phyloP scores from a whole-genome alignment of 2,329 filamentous ascomycete species.

The Lasiodiplodia sp. region DNA sequence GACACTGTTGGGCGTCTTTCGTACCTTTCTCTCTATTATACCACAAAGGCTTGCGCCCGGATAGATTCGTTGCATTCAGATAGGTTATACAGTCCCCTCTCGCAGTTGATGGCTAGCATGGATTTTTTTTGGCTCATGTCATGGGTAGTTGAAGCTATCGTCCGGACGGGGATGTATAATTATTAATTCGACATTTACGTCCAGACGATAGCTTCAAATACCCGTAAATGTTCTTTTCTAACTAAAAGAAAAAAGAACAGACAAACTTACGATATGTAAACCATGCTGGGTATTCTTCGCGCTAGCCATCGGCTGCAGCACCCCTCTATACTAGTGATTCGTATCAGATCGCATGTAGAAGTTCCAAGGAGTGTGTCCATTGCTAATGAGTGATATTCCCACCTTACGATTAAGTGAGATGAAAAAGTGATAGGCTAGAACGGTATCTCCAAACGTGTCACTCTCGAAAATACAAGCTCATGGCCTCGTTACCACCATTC shows the following conservation, averaged over 20 bases:
- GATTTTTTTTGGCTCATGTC: too few relatives aligned
- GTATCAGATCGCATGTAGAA: slow-evolving; percentile 3
- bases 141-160: too few relatives aligned
- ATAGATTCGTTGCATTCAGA: slow-evolving; percentile 19
- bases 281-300: too few relatives aligned
- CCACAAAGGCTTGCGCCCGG: slow-evolving; percentile 21
- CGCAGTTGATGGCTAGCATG: too few relatives aligned
- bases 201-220: too few relatives aligned
- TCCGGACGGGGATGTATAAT: too few relatives aligned
- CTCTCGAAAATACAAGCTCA: background rate
- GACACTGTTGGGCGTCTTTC: background rate
- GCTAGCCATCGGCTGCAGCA: too few relatives aligned
- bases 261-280: too few relatives aligned
- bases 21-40: slow-evolving; percentile 2
- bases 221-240: too few relatives aligned
- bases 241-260: too few relatives aligned
- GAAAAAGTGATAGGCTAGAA: background rate
- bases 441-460: background rate
- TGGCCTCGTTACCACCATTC: background rate
- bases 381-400: background rate
- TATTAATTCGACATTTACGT: too few relatives aligned
- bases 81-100: background rate
- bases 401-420: background rate
- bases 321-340: background rate
- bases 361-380: background rate